These are phyloP conservation scores for Tylopilus intermedius DNA, from an alignment of 768 basidiomycete genomes.

Conservation along the genomic window DNA sequence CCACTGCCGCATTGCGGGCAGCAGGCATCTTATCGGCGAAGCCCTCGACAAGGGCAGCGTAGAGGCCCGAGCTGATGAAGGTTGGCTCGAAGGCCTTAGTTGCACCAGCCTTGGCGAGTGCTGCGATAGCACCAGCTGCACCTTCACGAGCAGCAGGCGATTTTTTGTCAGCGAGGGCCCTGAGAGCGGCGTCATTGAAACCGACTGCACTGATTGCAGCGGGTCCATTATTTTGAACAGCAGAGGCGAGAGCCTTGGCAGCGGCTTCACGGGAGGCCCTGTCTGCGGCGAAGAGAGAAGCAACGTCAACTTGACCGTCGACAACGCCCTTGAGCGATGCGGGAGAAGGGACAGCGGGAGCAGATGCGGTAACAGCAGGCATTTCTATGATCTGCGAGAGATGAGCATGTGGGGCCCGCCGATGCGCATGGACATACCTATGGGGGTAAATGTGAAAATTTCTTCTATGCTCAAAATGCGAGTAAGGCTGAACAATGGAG, in stretches of 20 bases:
- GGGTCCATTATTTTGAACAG: constrained; percentile 82
- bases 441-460: constrained; percentile 32
- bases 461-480: constrained; percentile 38
- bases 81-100: constrained; percentile 81
- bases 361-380: constrained; percentile 72
- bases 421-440: constrained; percentile 36
- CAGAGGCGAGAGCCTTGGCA: constrained; percentile 61
- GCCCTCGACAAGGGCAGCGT: constrained; percentile 79
- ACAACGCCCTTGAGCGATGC: constrained; percentile 70
- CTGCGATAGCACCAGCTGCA: constrained; percentile 66
- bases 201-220: constrained; percentile 63
- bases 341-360: constrained; percentile 53
- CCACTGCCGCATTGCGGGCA: constrained; percentile 78
- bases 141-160: constrained; percentile 87
- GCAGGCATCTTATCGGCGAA: constrained; percentile 94
- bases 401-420: not conserved
- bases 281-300: constrained; percentile 79
- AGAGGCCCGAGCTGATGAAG: constrained; percentile 83
- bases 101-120: constrained; percentile 65
- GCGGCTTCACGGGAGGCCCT: constrained; percentile 75
- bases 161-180: constrained; percentile 94
- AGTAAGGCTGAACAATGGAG: constrained; percentile 61
- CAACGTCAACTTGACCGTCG: constrained; percentile 62
- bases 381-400: constrained; percentile 54
- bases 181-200: constrained; percentile 69